Base-by-base conservation (phyloP, 495 filamentous ascomycete genomes). In the Tuber melanosporum region DNA sequence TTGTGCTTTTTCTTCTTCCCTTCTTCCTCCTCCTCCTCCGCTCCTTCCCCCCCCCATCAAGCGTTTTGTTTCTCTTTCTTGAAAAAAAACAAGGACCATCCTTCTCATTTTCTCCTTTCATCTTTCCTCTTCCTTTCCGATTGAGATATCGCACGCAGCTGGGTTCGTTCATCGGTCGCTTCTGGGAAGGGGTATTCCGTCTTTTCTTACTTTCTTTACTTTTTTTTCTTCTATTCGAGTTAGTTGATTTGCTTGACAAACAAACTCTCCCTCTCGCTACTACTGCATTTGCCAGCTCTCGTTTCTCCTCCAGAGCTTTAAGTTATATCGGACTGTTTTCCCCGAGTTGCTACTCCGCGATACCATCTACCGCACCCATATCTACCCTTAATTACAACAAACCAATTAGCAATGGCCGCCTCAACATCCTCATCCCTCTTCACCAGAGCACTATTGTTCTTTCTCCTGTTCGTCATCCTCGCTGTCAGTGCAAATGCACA, bases 381-480 rank as follows among this genome's bases (percentile, higher is more conserved):
- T n/a, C 22, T 12, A n/a, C 49, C 49, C 22, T 12, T 57, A 57
- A 57, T 57, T 57, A 5, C 57, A 6, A 17, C 57, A 66, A 66
- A 15, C n/a, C 26, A 80, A 15, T 46, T 71, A 71, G 47, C 76
- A 81, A 81, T 81, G 80, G 73, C 73, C 42, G 44, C 71, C 46
- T 78, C 80, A 46, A 46, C 45, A 15, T 46, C 45, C 46, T 20
- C 19, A 26, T 32, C 57, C 57, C n/a, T 66, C 26, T n/a, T 66
- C 57, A 66, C 57, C n/a, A 81, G 73, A 22, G 74, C 74, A 75
- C 75, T 73, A 39, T 43, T 78, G 49, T 44, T 77, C 62, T 66
- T 81, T 66, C 70, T 81, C 44, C 73, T 81, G 45, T 32, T 81
- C 71, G 46, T 73, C 26, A 73, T 76, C n/a, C 49, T 78, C 73